Conservation (phyloP, 305 asterid species). For the Stenogyne calaminthoides region DNA sequence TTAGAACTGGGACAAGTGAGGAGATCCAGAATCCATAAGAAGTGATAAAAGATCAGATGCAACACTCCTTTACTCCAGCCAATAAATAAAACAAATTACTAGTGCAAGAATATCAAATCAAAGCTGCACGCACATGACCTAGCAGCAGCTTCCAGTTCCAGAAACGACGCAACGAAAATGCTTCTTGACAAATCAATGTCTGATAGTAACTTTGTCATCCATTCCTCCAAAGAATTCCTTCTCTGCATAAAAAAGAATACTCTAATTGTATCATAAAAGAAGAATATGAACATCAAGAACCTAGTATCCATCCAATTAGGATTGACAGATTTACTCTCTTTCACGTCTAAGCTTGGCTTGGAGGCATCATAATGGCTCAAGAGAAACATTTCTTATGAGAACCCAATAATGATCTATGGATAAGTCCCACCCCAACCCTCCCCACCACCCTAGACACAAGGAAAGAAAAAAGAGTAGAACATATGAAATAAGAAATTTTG, state of each 20-base stretch:
- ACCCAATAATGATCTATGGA: slow-evolving; percentile 2
- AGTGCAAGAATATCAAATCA: slow-evolving; percentile 27
- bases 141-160: slow-evolving; percentile 98
- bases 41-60: slow-evolving; percentile 22
- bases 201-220: slow-evolving; percentile 86
- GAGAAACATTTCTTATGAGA: background rate
- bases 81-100: background rate
- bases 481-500: background rate
- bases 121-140: slow-evolving; percentile 71
- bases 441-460: background rate
- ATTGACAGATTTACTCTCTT: background rate
- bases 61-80: slow-evolving; percentile 21
- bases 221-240: slow-evolving; percentile 83
- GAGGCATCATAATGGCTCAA: slow-evolving; percentile 19
- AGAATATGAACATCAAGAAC: slow-evolving; percentile 25
- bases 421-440: background rate
- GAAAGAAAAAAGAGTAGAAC: background rate
- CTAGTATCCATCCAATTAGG: slow-evolving; percentile 23
- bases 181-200: slow-evolving; percentile 91
- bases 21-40: slow-evolving; percentile 1
- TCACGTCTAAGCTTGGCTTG: slow-evolving; percentile 21
- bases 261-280: no score
- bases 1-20: slow-evolving; percentile 17
- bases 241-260: slow-evolving; percentile 71
- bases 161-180: slow-evolving; percentile 82